These are phyloP conservation scores for Termitomyces heimii DNA, from an alignment of 768 basidiomycete genomes.

Conservation along the genomic window DNA sequence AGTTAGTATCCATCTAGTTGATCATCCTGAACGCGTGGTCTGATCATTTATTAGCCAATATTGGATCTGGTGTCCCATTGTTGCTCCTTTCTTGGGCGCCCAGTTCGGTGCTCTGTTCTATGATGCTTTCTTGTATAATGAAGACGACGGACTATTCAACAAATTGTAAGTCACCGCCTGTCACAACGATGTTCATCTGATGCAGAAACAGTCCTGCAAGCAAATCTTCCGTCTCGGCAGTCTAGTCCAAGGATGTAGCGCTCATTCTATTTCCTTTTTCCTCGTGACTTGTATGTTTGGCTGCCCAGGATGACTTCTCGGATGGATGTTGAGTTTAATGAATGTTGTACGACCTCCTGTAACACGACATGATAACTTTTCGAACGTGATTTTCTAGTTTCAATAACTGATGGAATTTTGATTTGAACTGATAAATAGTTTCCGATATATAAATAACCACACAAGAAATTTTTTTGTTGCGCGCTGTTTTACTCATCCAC, in stretches of 20 bases:
- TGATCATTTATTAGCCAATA: constrained; percentile 37
- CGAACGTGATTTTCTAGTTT: not conserved
- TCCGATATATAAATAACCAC: too few relatives aligned
- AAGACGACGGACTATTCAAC: constrained; percentile 47
- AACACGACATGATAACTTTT: not conserved
- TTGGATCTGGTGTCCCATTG: constrained; percentile 70
- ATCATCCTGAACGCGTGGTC: not conserved
- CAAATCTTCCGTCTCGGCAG: not conserved
- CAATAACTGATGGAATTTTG: not conserved
- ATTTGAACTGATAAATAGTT: not conserved
- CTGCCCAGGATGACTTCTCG: too few relatives aligned
- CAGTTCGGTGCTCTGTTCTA: constrained; percentile 53
- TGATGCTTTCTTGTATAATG: constrained; percentile 55
- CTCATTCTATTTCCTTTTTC: not conserved
- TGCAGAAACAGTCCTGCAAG: not conserved
- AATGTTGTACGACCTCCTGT: not conserved
- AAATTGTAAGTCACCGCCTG: constrained; percentile 29
- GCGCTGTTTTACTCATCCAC: not conserved
- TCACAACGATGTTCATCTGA: not conserved
- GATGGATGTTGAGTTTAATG: not conserved
- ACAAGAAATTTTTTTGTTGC: not conserved
- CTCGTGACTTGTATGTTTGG: not conserved
- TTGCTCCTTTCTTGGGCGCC: constrained; percentile 59
- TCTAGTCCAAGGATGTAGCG: not conserved
- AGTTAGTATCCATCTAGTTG: constrained; percentile 24